Evolutionary conservation across 352 stramenopile genomes (phyloP).

Genomic region (Pythium chondricola): DNA sequence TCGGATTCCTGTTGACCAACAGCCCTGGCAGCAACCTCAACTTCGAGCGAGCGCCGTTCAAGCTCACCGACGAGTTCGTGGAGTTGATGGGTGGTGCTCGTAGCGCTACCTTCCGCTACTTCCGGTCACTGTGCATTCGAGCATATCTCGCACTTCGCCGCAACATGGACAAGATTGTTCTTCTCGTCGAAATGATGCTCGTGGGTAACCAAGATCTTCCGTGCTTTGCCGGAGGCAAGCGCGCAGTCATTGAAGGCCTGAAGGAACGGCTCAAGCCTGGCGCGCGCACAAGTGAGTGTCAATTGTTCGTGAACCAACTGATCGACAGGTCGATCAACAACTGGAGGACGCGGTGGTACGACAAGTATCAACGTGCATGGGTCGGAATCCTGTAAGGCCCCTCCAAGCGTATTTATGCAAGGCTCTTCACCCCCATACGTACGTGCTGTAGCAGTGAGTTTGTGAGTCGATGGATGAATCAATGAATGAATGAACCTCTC

Average conservation of each 20-base stretch:
- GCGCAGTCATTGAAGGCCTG: constrained; percentile 70
- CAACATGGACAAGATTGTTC: constrained; percentile 93
- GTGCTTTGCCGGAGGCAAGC: constrained; percentile 82
- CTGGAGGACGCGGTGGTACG: constrained; percentile 86
- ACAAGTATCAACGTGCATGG: constrained; percentile 87
- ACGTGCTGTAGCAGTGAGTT: no score
- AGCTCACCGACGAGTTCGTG: constrained; percentile 95
- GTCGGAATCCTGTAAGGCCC: constrained; percentile 71
- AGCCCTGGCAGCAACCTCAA: constrained; percentile 92
- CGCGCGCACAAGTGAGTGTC: constrained; percentile 71
- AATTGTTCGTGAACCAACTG: constrained; percentile 80
- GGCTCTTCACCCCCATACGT: no score
- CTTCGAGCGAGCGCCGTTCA: constrained; percentile 97
- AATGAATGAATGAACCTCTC: no score
- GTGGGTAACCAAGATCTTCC: constrained; percentile 79
- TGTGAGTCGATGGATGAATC: no score
- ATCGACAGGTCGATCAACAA: constrained; percentile 88
- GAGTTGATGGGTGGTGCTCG: constrained; percentile 92
- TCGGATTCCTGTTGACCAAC: constrained; percentile 97
- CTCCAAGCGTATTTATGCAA: neutral
- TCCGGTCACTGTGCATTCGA: constrained; percentile 93
- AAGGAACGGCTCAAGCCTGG: constrained; percentile 69
- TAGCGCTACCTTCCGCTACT: constrained; percentile 91
- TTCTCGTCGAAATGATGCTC: constrained; percentile 96
- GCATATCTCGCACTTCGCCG: constrained; percentile 92